phyloP scores from a whole-genome alignment of 2,329 filamentous ascomycete species.

The Diaporthe australafricana region DNA sequence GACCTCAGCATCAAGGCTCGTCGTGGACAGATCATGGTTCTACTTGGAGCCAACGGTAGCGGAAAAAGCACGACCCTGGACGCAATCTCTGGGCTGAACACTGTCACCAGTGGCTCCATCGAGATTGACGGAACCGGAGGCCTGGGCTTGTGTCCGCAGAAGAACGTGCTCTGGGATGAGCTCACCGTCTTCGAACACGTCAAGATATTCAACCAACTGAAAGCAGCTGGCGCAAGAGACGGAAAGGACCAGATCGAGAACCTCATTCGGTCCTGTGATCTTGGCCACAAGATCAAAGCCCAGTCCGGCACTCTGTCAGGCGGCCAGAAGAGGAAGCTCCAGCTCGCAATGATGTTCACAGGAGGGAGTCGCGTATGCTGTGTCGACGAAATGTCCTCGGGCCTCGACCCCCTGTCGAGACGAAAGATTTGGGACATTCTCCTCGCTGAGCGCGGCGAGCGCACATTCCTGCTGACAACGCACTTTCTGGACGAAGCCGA shows the following conservation, averaged over 20 bases:
- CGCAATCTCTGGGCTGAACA: slow-evolving; percentile 85
- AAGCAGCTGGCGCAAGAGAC: slow-evolving; percentile 63
- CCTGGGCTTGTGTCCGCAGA: slow-evolving; percentile 89
- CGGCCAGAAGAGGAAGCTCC: slow-evolving; percentile 91
- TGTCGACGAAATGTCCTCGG: slow-evolving; percentile 90
- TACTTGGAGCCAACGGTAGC: slow-evolving; percentile 89
- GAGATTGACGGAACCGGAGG: slow-evolving; percentile 82
- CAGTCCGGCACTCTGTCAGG: slow-evolving; percentile 84
- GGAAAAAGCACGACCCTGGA: slow-evolving; percentile 93
- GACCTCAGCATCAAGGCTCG: slow-evolving; percentile 77
- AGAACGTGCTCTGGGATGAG: slow-evolving; percentile 94
- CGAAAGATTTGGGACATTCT: slow-evolving; percentile 96
- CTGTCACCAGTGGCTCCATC: slow-evolving; percentile 80
- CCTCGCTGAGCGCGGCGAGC: slow-evolving; percentile 81
- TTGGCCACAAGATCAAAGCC: slow-evolving; percentile 79
- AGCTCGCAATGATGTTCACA: slow-evolving; percentile 95
- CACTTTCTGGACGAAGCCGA: slow-evolving; percentile 97
- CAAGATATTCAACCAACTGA: slow-evolving; percentile 84
- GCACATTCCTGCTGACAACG: slow-evolving; percentile 89
- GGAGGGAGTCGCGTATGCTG: slow-evolving; percentile 90
- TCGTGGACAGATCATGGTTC: slow-evolving; percentile 84
- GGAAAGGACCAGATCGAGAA: slow-evolving; percentile 68
- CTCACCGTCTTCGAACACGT: slow-evolving; percentile 89
- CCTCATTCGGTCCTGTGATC: slow-evolving; percentile 78
- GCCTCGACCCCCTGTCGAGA: slow-evolving; percentile 86